Base-by-base conservation (phyloP, 306 rosid species). In the Pterocarpus santalinus region DNA sequence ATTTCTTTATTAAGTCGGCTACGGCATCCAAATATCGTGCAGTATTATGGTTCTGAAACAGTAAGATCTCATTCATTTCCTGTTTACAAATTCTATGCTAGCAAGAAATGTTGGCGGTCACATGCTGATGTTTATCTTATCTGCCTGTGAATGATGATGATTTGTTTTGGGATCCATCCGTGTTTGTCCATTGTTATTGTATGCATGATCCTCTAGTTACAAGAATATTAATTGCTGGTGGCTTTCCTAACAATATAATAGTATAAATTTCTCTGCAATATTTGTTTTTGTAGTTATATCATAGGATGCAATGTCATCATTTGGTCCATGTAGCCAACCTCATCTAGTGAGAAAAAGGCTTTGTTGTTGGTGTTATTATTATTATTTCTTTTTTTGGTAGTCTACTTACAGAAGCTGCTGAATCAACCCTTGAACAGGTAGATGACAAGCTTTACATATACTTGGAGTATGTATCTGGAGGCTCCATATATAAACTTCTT, bases 401-500 rank as follows among this genome's bases (percentile, higher is more conserved):
- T 61, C 51, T 69, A 64, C 80, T 76, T n/a, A 71, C 47, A 17
- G 67, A 86, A 75, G 69, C 65, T 81, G 65, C 69, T 81, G 82
- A 78, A 75, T 77, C 39, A 77, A 63, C 81, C 83, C 79, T 78
- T 79, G 77, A 63, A 85, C 91, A 95, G 98, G 93, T 95, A 66
- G 92, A 79, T 56, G 99, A 95, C 89, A 92, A 85, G 83, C 89
- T 93, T 76, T 95, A 93, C 84, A 95, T 95, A 80, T 95, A 93
- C 88, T 86, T 95, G 85, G 99, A 95, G 84, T 95, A 91, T 87
- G 99, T 95, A 61, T 93, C 99, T 79, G 99, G 97, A 56, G 99
- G 99, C 75, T 95, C 99, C 70, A 93, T 95, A 78, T 88, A 90
- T 89, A 95, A 95, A 86, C 93, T 95, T 81, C 98, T 95, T 83